Percentiles rank a stretch among this genome's conserved stretches.
Evolutionary conservation across 768 basidiomycete genomes (phyloP).

Genomic region (Russula sp.): DNA sequence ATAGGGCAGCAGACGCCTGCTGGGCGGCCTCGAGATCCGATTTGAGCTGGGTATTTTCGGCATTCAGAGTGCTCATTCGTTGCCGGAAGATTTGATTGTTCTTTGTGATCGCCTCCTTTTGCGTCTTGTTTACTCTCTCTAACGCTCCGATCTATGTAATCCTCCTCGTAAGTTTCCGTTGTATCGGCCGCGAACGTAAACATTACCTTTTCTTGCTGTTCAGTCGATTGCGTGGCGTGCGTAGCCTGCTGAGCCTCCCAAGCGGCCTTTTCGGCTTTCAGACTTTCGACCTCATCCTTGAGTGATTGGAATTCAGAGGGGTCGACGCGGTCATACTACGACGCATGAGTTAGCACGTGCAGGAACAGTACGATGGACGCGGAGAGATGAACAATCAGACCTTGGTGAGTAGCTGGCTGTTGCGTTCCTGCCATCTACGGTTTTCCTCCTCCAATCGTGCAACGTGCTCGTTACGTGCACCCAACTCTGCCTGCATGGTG

Average conservation of each 20-base stretch:
- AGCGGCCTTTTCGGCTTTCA: conserved; percentile 28
- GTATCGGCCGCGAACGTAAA: too few species aligned
- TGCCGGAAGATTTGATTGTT: conserved; percentile 20
- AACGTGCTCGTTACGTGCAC: conserved; percentile 59
- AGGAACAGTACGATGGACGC: not conserved
- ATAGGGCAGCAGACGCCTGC: conserved; percentile 22
- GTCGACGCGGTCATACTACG: conserved; percentile 81
- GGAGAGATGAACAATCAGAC: conserved; percentile 31
- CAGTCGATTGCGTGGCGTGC: not conserved
- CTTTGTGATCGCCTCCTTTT: conserved; percentile 14
- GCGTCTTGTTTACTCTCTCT: conserved; percentile 13
- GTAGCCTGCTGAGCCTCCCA: conserved; percentile 15
- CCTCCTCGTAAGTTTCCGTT: not conserved
- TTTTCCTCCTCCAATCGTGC: conserved; percentile 67
- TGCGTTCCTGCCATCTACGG: conserved; percentile 78
- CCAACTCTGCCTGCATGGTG: conserved; percentile 63
- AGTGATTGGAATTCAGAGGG: conserved; percentile 76
- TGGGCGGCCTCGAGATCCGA: conserved; percentile 21
- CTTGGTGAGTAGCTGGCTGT: conserved; percentile 73
- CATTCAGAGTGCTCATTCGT: conserved; percentile 14
- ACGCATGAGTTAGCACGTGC: not conserved
- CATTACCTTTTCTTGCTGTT: conserved; percentile 22
- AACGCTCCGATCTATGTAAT: conserved; percentile 18
- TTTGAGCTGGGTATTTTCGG: conserved; percentile 16
- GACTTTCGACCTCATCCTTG: conserved; percentile 57